Conservation (phyloP, 768 basidiomycete genomes). For the Mycena metata region DNA sequence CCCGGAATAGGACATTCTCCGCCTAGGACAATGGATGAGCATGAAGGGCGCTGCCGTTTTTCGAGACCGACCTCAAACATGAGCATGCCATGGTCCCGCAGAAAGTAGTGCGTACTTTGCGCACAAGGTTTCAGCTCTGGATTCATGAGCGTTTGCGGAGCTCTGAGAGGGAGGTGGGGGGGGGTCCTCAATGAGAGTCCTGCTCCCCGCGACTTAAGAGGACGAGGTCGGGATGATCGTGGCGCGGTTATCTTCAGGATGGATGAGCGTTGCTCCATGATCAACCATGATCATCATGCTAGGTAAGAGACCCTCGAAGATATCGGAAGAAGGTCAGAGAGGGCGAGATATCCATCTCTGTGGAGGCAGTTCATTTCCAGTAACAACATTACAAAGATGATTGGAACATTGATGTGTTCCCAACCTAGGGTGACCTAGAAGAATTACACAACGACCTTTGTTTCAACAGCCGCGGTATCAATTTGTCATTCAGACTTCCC, state of each 20-base stretch:
- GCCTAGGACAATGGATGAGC: constrained; percentile 43
- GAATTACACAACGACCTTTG: background rate
- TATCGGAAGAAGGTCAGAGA: constrained; percentile 21
- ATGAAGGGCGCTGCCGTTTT: no score
- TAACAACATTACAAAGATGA: constrained; percentile 2
- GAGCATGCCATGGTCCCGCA: constrained; percentile 39
- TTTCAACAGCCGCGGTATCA: background rate
- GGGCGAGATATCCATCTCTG: constrained; percentile 14
- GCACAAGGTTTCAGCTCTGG: constrained; percentile 29
- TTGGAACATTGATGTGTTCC: constrained; percentile 22
- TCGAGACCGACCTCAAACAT: constrained; percentile 29
- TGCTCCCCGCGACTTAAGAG: constrained; percentile 8
- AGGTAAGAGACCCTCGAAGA: constrained; percentile 6
- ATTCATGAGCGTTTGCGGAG: constrained; percentile 21
- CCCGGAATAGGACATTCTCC: constrained; percentile 50
- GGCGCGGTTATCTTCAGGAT: constrained; percentile 23
- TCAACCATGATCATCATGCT: constrained; percentile 27
- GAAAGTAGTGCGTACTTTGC: constrained; percentile 37
- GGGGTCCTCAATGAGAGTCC: background rate
- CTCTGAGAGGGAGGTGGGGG: background rate
- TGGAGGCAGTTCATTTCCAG: constrained; percentile 17
- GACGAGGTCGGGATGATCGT: constrained; percentile 15
- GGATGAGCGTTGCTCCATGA: constrained; percentile 28
- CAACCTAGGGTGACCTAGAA: background rate
- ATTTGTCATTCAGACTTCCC: background rate